A percentile compares a stretch with the other conserved stretches of the same genome.
phyloP scores from a whole-genome alignment of 2,329 filamentous ascomycete species.

The Trichoderma simmonsii region DNA sequence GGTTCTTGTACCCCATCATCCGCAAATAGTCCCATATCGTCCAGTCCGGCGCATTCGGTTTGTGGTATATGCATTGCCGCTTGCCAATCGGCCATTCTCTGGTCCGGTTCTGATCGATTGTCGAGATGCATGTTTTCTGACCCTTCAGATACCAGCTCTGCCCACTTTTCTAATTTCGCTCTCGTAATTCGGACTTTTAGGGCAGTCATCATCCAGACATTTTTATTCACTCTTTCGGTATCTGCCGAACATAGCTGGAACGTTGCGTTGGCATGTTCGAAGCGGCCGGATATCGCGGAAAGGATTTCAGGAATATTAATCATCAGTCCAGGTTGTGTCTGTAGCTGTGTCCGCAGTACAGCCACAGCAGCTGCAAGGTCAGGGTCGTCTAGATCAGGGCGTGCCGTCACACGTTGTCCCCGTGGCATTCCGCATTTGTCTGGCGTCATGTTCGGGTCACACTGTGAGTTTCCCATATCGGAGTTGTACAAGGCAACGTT shows the following conservation, averaged over 20 bases:
- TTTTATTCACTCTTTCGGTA: slow-evolving; percentile 38
- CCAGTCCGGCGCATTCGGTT: slow-evolving; percentile 2
- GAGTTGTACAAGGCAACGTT: slow-evolving; percentile 24
- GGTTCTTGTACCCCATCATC: neutral
- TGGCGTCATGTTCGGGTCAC: neutral
- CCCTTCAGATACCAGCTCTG: slow-evolving; percentile 42
- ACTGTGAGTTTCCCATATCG: slow-evolving; percentile 21
- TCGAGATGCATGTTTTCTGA: slow-evolving; percentile 27
- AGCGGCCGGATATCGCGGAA: slow-evolving; percentile 38
- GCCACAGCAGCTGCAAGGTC: slow-evolving; percentile 40
- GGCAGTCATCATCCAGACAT: slow-evolving; percentile 48
- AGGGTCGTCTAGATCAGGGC: slow-evolving; percentile 35
- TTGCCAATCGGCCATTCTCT: slow-evolving; percentile 16
- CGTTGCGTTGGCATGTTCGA: slow-evolving; percentile 42
- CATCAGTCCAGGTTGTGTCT: slow-evolving; percentile 42
- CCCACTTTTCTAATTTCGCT: slow-evolving; percentile 46
- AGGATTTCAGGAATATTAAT: slow-evolving; percentile 46
- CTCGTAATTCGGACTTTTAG: slow-evolving; percentile 47
- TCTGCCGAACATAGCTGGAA: slow-evolving; percentile 34
- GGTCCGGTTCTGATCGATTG: neutral
- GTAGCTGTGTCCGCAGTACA: slow-evolving; percentile 40
- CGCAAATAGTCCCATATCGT: neutral
- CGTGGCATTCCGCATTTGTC: neutral
- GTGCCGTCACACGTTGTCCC: neutral
- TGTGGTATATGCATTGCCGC: slow-evolving; percentile 17